Conservation (phyloP, 192 early-diverging fungal species). For the Spizellomyces sp. region DNA sequence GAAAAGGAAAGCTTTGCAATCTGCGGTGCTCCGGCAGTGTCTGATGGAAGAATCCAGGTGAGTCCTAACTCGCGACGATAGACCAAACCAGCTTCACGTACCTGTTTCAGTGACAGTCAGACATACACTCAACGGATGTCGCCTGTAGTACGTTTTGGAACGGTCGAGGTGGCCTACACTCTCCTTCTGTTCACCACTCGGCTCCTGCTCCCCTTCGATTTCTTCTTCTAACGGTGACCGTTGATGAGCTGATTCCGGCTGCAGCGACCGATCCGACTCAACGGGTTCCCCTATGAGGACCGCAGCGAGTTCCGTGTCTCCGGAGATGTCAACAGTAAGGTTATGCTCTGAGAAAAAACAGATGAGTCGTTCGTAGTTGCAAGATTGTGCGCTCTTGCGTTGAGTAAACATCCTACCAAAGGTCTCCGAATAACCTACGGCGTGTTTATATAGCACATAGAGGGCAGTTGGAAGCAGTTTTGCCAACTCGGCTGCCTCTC, state of each 20-base stretch:
- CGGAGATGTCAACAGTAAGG: conserved; percentile 29
- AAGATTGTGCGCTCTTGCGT: background rate
- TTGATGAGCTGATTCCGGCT: conserved; percentile 5
- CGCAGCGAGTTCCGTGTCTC: conserved; percentile 9
- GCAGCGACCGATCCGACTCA: background rate
- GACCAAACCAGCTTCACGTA: no score
- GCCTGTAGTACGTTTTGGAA: conserved; percentile 14
- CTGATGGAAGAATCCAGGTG: background rate
- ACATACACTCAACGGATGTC: conserved; percentile 5
- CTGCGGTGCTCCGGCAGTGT: background rate
- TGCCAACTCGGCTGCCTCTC: conserved; percentile 6
- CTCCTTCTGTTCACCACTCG: background rate
- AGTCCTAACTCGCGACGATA: no score
- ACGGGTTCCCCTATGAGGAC: background rate
- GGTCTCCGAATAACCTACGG: conserved; percentile 13
- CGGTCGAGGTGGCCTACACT: conserved; percentile 17
- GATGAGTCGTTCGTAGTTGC: background rate
- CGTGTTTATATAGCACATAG: conserved; percentile 33
- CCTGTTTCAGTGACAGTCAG: background rate
- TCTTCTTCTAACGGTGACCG: background rate
- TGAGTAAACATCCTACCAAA: background rate
- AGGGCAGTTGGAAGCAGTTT: conserved; percentile 30
- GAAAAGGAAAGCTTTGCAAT: conserved; percentile 19
- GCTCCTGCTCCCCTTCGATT: conserved; percentile 8
- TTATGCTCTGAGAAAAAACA: background rate